These are phyloP conservation scores for Cyanophora paradoxa DNA, from an alignment of 78 protist genomes.

Conservation along the genomic window DNA sequence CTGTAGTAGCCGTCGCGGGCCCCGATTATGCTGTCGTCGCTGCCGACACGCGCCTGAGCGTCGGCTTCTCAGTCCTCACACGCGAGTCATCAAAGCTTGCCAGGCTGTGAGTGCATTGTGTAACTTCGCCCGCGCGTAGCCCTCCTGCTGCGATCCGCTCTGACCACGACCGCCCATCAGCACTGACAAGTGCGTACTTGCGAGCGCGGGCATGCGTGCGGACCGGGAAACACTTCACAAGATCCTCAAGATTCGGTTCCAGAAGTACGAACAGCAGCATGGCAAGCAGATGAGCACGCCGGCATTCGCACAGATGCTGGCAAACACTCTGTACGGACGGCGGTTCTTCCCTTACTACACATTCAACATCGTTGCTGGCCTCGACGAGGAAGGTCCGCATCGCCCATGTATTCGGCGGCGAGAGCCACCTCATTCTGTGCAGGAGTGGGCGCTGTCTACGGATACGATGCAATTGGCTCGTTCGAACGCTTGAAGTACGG, in stretches of 20 bases:
- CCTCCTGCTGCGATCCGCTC: neutral
- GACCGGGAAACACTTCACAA: constrained; percentile 81
- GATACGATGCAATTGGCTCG: constrained; percentile 94
- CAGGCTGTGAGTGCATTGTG: constrained; percentile 40
- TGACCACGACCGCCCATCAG: too few species aligned
- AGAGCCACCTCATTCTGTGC: neutral
- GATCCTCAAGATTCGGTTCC: constrained; percentile 41
- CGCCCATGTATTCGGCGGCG: neutral
- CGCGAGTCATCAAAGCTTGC: constrained; percentile 70
- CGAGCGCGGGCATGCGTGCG: constrained; percentile 88
- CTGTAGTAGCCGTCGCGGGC: constrained; percentile 89
- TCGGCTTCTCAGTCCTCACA: constrained; percentile 78
- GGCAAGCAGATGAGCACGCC: constrained; percentile 59
- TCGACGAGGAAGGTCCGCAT: constrained; percentile 60
- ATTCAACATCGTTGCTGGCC: constrained; percentile 85
- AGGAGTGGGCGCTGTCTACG: constrained; percentile 81
- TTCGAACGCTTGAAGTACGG: constrained; percentile 59
- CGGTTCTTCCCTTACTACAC: constrained; percentile 98
- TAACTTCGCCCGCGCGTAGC: neutral
- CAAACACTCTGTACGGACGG: constrained; percentile 84
- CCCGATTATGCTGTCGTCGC: constrained; percentile 89
- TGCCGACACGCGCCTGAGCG: constrained; percentile 94
- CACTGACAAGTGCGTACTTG: constrained; percentile 67
- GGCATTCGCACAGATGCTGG: constrained; percentile 83
- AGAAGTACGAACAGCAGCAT: constrained; percentile 51